phyloP scores from a whole-genome alignment of 352 stramenopile species.

The Phytophthora lateralis region DNA sequence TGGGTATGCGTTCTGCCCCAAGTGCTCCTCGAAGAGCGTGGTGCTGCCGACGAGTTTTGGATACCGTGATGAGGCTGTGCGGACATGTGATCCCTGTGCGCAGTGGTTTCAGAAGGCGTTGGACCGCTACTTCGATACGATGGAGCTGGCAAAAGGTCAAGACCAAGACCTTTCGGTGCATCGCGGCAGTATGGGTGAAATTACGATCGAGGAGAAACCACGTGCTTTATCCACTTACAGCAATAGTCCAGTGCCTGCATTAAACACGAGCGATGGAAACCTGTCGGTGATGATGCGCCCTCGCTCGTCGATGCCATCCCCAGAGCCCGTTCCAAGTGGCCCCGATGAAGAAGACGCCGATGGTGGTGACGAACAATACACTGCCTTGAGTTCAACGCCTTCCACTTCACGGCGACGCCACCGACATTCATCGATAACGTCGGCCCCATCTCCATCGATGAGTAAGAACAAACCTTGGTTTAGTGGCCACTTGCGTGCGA shows the following conservation, averaged over 20 bases:
- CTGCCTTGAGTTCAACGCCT: constrained; percentile 6
- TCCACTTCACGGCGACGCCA: constrained; percentile 29
- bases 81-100: constrained; percentile 63
- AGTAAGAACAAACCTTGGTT: constrained; percentile 62
- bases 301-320: constrained; percentile 32
- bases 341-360: constrained; percentile 31
- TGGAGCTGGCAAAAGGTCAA: constrained; percentile 43
- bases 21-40: constrained; percentile 62
- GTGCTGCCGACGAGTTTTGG: constrained; percentile 67
- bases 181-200: constrained; percentile 18
- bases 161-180: constrained; percentile 19
- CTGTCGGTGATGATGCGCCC: constrained; percentile 10
- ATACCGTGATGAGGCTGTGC: constrained; percentile 49
- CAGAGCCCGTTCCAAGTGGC: constrained; percentile 15
- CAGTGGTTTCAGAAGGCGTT: constrained; percentile 74
- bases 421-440: constrained; percentile 34
- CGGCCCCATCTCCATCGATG: constrained; percentile 25
- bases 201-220: constrained; percentile 30
- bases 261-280: constrained; percentile 16
- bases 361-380: constrained; percentile 25
- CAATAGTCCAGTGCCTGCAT: constrained; percentile 15
- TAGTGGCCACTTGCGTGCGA: constrained; percentile 68
- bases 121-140: constrained; percentile 67
- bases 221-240: constrained; percentile 12
- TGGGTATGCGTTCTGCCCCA: constrained; percentile 66